These are phyloP conservation scores for Tubosaeta sp. DNA, from an alignment of 768 basidiomycete species.

Conservation along the genomic window DNA sequence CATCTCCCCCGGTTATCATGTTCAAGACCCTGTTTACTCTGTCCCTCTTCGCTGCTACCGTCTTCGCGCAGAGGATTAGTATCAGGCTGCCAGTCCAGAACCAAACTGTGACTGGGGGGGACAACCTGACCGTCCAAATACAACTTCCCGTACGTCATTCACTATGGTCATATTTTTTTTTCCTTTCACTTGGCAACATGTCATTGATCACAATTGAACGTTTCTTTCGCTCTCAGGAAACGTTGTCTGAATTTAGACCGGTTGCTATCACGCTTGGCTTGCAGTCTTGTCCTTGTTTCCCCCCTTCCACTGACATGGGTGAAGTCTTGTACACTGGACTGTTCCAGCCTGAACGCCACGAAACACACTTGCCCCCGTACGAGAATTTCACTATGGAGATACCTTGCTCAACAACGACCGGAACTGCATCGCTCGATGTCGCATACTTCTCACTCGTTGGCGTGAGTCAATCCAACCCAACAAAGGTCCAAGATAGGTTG, in stretches of 20 bases:
- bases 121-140: conserved; percentile 40
- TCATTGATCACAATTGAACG: background rate
- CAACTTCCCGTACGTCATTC: conserved; percentile 42
- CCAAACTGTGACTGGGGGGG: conserved; percentile 34
- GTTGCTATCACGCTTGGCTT: conserved; percentile 45
- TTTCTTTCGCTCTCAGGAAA: conserved; percentile 23
- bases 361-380: conserved; percentile 32
- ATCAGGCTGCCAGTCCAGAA: conserved; percentile 37
- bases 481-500: background rate
- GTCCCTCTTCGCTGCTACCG: conserved; percentile 30
- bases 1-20: conserved; percentile 5
- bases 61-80: conserved; percentile 37
- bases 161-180: background rate
- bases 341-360: conserved; percentile 35
- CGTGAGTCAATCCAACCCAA: conserved; percentile 29
- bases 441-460: conserved; percentile 37
- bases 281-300: conserved; percentile 34
- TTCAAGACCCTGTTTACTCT: conserved; percentile 12
- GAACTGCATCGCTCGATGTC: conserved; percentile 35
- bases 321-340: conserved; percentile 44
- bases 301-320: conserved; percentile 34
- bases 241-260: conserved; percentile 37
- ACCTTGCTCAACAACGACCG: conserved; percentile 25
- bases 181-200: background rate
- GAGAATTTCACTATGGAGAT: conserved; percentile 44